Evolutionary conservation across 176 grass and related monocot genomes (phyloP).

Genomic region (Bonia amplexicaulis): DNA sequence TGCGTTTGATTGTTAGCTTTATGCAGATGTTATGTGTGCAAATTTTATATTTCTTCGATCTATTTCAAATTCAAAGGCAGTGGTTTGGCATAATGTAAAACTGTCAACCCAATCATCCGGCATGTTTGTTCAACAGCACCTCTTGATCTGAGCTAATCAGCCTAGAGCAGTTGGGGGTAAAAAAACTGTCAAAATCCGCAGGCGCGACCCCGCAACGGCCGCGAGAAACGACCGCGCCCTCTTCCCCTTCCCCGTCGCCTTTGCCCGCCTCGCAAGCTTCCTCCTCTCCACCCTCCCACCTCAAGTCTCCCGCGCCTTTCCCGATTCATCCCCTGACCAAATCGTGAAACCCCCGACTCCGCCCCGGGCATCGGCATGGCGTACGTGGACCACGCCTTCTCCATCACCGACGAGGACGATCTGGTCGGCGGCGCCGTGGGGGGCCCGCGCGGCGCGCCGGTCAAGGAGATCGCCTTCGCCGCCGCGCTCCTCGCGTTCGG

Average conservation of each 20-base stretch:
- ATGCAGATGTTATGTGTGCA: too few species aligned
- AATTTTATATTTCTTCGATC: too few species aligned
- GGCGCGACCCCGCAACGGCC: constrained; percentile 24
- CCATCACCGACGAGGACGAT: constrained; percentile 92
- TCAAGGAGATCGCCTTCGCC: constrained; percentile 97
- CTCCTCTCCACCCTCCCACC: constrained; percentile 11
- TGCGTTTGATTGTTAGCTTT: too few species aligned
- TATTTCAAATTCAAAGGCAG: too few species aligned
- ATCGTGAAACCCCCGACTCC: not conserved
- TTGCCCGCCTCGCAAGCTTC: constrained; percentile 45
- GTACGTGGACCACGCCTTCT: constrained; percentile 99
- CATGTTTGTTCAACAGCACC: too few species aligned
- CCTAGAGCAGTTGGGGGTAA: too few species aligned
- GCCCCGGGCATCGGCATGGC: constrained; percentile 44
- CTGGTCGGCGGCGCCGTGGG: constrained; percentile 59
- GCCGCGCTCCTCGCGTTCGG: constrained; percentile 82
- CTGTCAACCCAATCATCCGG: too few species aligned
- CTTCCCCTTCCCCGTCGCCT: constrained; percentile 18
- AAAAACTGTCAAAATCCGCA: not conserved
- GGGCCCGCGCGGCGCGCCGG: constrained; percentile 53
- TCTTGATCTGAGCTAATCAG: too few species aligned
- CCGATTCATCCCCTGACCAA: not conserved
- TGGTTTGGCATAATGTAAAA: too few species aligned
- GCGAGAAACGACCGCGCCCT: constrained; percentile 16
- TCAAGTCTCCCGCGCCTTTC: not conserved